A percentile compares a stretch with the other conserved stretches of the same genome.
Conservation (phyloP, 2,329 filamentous ascomycete genomes). For the Epichloe aotearoae region DNA sequence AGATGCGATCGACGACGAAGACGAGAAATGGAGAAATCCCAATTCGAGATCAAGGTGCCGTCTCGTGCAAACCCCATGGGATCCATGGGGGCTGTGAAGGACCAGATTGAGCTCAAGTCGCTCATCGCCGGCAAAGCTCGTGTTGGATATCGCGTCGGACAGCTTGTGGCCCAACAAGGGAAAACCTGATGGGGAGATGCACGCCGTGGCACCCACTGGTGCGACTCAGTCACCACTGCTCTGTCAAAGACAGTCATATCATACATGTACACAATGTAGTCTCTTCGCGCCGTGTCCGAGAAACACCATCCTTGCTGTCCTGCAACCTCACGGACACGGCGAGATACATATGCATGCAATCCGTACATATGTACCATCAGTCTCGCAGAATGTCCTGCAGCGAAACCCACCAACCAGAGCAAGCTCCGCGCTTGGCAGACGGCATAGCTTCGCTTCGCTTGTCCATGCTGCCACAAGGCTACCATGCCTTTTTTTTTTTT, state of each 20-base stretch:
- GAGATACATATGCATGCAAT: no score
- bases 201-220: neutral
- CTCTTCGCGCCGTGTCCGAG: no score
- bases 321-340: no score
- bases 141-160: neutral
- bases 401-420: neutral
- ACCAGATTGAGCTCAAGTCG: no score
- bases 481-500: no score
- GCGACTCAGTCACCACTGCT: neutral
- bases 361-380: no score
- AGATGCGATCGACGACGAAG: neutral
- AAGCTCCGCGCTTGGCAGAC: neutral
- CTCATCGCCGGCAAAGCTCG: neutral
- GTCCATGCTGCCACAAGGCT: no score
- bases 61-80: neutral
- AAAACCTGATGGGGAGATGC: neutral
- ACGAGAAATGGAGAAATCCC: neutral
- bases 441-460: neutral
- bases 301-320: no score
- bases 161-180: neutral
- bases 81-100: no score
- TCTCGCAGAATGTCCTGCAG: no score
- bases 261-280: no score
- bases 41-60: neutral
- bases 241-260: no score